Conservation (phyloP, 2,329 filamentous ascomycete genomes). For the Venturia nashicola region DNA sequence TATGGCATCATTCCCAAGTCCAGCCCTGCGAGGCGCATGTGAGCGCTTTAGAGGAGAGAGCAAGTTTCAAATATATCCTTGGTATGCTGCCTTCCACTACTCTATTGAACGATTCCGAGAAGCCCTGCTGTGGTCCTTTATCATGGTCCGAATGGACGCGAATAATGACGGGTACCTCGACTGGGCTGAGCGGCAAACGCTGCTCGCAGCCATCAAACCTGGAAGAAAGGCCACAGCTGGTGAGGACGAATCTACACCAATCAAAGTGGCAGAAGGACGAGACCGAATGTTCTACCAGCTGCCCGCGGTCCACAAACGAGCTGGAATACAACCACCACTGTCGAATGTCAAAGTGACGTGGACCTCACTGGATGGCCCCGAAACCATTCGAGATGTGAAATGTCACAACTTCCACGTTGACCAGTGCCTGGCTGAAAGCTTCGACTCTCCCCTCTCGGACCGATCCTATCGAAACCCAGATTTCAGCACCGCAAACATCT, state of each 20-base stretch:
- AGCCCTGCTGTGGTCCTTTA: slow-evolving; percentile 31
- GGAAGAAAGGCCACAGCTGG: slow-evolving; percentile 17
- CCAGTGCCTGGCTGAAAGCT: slow-evolving; percentile 31
- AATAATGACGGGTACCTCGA: slow-evolving; percentile 28
- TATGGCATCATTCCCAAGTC: slow-evolving; percentile 29
- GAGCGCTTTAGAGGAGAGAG: slow-evolving; percentile 32
- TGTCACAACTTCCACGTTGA: slow-evolving; percentile 30
- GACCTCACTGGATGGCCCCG: slow-evolving; percentile 32
- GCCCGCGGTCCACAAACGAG: slow-evolving; percentile 22
- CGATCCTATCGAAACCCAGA: slow-evolving; percentile 22
- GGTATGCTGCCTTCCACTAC: slow-evolving; percentile 32
- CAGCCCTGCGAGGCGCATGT: slow-evolving; percentile 26
- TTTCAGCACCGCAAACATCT: slow-evolving; percentile 27
- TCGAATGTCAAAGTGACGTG: slow-evolving; percentile 29
- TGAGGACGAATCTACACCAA: slow-evolving; percentile 18
- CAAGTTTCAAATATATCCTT: slow-evolving; percentile 31
- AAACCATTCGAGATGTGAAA: slow-evolving; percentile 27
- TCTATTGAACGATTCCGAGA: slow-evolving; percentile 32
- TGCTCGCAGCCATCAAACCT: slow-evolving; percentile 25
- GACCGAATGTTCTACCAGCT: slow-evolving; percentile 25
- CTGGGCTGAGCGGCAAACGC: slow-evolving; percentile 26
- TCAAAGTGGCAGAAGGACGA: slow-evolving; percentile 20
- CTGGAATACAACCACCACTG: slow-evolving; percentile 27
- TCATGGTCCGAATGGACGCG: slow-evolving; percentile 27
- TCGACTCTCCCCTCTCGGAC: slow-evolving; percentile 26